These are phyloP conservation scores for Lotus japonicus DNA, from an alignment of 306 rosid species.

Conservation along the genomic window DNA sequence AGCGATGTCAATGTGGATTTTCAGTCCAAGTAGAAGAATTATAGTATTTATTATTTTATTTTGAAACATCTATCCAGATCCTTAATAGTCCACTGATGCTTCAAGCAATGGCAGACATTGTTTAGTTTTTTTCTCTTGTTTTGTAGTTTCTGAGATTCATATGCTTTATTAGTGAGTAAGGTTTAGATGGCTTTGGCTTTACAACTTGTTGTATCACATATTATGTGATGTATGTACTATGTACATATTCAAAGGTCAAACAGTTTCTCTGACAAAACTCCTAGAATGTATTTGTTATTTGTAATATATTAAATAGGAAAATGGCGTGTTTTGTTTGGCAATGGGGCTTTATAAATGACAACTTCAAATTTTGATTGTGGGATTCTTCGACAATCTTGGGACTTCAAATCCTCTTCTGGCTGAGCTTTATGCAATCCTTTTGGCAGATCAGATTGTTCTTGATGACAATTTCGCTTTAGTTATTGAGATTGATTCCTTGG, in stretches of 20 bases:
- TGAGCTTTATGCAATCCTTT: too few species aligned
- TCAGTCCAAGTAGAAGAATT: conserved; percentile 81
- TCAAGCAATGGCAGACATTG: neutral
- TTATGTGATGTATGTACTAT: conserved; percentile 5
- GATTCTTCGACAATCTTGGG: too few species aligned
- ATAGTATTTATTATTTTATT: conserved; percentile 34
- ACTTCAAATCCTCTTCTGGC: too few species aligned
- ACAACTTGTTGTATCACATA: neutral
- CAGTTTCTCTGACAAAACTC: neutral
- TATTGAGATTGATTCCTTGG: too few species aligned
- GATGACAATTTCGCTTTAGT: too few species aligned
- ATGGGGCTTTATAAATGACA: too few species aligned
- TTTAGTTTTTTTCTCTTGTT: neutral
- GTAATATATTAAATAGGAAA: too few species aligned
- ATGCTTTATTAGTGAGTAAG: neutral
- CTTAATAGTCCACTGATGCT: neutral
- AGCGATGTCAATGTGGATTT: conserved; percentile 77
- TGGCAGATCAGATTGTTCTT: too few species aligned
- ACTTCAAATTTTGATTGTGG: too few species aligned
- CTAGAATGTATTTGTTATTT: too few species aligned
- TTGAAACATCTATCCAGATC: neutral
- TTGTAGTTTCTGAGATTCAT: neutral
- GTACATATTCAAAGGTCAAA: neutral
- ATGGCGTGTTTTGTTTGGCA: too few species aligned
- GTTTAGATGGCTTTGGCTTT: neutral